Percentiles rank a stretch among this genome's conserved stretches.
phyloP scores from a whole-genome alignment of 768 basidiomycete genomes.

The Kockovaella imperatae region DNA sequence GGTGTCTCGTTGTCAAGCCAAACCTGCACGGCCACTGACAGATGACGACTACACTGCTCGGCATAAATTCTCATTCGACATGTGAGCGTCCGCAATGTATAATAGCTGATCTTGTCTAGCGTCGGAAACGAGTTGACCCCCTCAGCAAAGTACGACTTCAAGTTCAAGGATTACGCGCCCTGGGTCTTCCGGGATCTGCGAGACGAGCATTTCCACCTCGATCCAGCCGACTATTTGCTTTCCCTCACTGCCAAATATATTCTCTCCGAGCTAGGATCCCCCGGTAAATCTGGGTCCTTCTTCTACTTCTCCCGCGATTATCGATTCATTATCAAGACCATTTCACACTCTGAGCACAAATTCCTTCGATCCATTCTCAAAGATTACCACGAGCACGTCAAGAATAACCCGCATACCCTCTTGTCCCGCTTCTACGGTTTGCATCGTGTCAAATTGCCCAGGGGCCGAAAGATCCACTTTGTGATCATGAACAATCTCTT shows the following conservation, averaged over 20 bases:
- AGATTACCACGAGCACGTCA: conserved; percentile 76
- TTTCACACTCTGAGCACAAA: conserved; percentile 87
- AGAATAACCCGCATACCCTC: conserved; percentile 84
- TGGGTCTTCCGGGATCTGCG: conserved; percentile 95
- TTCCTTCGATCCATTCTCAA: conserved; percentile 78
- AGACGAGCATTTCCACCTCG: conserved; percentile 87
- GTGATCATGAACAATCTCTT: conserved; percentile 99
- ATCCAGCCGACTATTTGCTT: conserved; percentile 94
- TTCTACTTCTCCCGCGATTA: conserved; percentile 99
- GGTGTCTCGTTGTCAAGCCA: conserved; percentile 95
- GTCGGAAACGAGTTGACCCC: conserved; percentile 97
- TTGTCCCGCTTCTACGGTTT: conserved; percentile 92
- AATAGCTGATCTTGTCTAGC: conserved; percentile 46
- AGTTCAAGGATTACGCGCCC: conserved; percentile 98
- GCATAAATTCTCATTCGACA: conserved; percentile 96
- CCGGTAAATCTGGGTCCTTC: conserved; percentile 96
- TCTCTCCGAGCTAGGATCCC: conserved; percentile 91
- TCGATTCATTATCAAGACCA: conserved; percentile 99
- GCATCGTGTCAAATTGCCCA: conserved; percentile 92
- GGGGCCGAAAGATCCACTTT: conserved; percentile 92
- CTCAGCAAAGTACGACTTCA: conserved; percentile 97
- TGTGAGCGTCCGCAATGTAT: conserved; percentile 53
- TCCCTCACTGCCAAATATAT: conserved; percentile 97
- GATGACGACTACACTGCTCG: conserved; percentile 77
- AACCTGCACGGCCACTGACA: conserved; percentile 75